A percentile compares a stretch with the other conserved stretches of the same genome.
Evolutionary conservation across 352 stramenopile genomes (phyloP).

Genomic region (Globisporangium carolinianum): DNA sequence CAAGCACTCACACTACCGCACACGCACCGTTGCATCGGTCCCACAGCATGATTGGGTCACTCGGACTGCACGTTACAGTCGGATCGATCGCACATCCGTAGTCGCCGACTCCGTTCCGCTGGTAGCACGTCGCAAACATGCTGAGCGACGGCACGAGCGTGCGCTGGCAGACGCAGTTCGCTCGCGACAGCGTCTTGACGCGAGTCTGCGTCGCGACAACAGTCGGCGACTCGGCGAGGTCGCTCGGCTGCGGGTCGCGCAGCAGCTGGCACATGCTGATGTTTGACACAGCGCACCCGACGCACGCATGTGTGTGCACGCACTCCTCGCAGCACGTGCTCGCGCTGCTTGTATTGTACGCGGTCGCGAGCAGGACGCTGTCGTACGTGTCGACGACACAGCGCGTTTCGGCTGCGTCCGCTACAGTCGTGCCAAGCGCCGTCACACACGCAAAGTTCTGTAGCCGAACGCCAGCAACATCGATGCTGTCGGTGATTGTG

Average conservation of each 20-base stretch:
- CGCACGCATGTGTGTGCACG: conserved; percentile 6
- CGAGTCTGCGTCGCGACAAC: not conserved
- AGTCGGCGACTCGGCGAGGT: not conserved
- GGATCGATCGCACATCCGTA: conserved; percentile 19
- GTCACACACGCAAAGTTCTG: conserved; percentile 14
- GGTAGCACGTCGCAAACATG: conserved; percentile 17
- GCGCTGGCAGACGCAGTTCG: conserved; percentile 23
- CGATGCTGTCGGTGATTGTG: conserved; percentile 2
- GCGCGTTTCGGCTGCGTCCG: not conserved
- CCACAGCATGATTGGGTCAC: conserved; percentile 9
- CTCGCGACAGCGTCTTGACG: conserved; percentile 14
- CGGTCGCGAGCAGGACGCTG: conserved; percentile 3
- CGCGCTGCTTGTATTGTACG: conserved; percentile 1
- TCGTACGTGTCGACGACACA: conserved; percentile 9
- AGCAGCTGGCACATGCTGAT: conserved; percentile 9
- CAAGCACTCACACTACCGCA: not conserved
- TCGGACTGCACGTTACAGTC: not conserved
- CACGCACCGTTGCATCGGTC: conserved; percentile 33
- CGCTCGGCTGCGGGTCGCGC: conserved; percentile 11
- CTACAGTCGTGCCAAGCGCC: conserved; percentile 7
- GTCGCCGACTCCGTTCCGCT: not conserved
- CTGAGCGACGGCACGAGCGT: conserved; percentile 3
- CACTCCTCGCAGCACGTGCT: conserved; percentile 14
- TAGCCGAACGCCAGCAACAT: not conserved
- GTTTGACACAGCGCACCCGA: conserved; percentile 6